Conservation (phyloP, 805 yeast genomes). For the Priceomyces fermenticarens region DNA sequence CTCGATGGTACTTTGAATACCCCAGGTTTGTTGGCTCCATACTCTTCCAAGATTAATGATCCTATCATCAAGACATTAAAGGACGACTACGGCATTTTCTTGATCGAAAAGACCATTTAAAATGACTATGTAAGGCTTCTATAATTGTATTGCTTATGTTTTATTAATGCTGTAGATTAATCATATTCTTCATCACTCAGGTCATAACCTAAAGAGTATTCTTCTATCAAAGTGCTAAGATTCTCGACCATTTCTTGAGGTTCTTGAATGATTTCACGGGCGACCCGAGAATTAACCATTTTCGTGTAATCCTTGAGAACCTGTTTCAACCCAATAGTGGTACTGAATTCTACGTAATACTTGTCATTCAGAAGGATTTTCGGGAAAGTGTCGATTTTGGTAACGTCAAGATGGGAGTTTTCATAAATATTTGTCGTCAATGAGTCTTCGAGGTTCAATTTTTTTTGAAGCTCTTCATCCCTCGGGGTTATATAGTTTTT, state of each 20-base stretch:
- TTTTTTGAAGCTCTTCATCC: constrained; percentile 2
- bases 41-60: constrained; percentile 83
- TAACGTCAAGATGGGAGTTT: constrained; percentile 17
- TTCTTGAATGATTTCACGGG: constrained; percentile 26
- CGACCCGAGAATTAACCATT: constrained; percentile 12
- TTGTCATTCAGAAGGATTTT: constrained; percentile 8
- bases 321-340: constrained; percentile 19
- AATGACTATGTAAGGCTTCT: not conserved
- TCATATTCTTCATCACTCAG: constrained; percentile 22
- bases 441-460: constrained; percentile 1
- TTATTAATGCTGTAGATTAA: not conserved
- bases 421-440: constrained; percentile 7
- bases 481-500: constrained; percentile 10
- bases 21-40: constrained; percentile 89
- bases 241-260: constrained; percentile 35
- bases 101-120: constrained; percentile 78
- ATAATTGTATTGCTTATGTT: not conserved
- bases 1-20: constrained; percentile 73
- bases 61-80: constrained; percentile 90
- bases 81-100: constrained; percentile 82
- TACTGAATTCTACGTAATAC: constrained; percentile 21
- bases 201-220: constrained; percentile 32
- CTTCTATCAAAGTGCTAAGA: constrained; percentile 26
- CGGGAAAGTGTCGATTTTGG: constrained; percentile 29
- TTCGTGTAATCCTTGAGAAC: constrained; percentile 28